Percentiles rank a stretch among this genome's conserved stretches.
Conservation (phyloP, 2,329 filamentous ascomycete species). For the Macroventuria anomochaeta region DNA sequence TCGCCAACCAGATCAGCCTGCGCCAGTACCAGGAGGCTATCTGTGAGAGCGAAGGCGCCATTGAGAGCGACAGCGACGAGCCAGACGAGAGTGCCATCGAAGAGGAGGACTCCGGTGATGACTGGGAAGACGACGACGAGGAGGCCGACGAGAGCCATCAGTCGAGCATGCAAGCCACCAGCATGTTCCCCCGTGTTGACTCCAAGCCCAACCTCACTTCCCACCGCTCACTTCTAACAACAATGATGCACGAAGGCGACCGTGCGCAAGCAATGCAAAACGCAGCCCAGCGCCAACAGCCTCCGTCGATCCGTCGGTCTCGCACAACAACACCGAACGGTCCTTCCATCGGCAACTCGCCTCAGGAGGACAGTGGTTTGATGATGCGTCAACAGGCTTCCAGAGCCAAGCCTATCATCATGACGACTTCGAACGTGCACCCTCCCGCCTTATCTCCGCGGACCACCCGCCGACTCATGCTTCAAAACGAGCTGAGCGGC, state of each 20-base stretch:
- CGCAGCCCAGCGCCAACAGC: conserved; percentile 64
- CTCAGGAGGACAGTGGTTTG: conserved; percentile 60
- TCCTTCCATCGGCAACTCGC: conserved; percentile 68
- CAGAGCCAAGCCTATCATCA: conserved; percentile 81
- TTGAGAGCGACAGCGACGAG: conserved; percentile 64
- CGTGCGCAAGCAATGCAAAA: conserved; percentile 73
- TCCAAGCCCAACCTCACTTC: conserved; percentile 85
- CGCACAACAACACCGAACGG: conserved; percentile 73
- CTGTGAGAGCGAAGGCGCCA: conserved; percentile 64
- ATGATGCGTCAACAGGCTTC: conserved; percentile 65
- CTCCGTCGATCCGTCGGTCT: conserved; percentile 63
- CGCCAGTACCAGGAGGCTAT: conserved; percentile 66
- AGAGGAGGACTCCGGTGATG: conserved; percentile 64
- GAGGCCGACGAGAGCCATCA: conserved; percentile 79
- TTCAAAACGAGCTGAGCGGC: conserved; percentile 91
- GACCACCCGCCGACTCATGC: conserved; percentile 93
- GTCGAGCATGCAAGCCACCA: conserved; percentile 80
- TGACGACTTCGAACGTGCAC: conserved; percentile 70
- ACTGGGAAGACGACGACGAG: conserved; percentile 66
- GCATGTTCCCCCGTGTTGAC: conserved; percentile 88
- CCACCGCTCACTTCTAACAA: conserved; percentile 84
- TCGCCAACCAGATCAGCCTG: conserved; percentile 76
- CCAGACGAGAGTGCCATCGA: conserved; percentile 66
- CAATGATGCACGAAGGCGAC: conserved; percentile 83
- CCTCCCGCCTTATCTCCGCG: conserved; percentile 85